Percentiles rank a stretch among this genome's conserved stretches.
Evolutionary conservation across 83 land plant species (phyloP).

Genomic region (Diphasiastrum complanatum): DNA sequence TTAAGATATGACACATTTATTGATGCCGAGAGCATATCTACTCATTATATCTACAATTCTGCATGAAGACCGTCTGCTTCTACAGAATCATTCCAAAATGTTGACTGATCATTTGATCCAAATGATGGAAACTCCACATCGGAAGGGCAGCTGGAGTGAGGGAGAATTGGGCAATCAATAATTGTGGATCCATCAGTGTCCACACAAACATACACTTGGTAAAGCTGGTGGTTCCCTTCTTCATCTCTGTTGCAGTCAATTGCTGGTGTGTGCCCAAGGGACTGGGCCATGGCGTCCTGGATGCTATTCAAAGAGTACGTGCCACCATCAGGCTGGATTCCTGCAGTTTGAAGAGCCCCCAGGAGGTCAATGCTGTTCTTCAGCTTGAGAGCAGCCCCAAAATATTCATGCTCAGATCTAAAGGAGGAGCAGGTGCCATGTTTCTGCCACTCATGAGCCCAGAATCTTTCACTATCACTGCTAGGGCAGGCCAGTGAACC

Average conservation of each 20-base stretch:
- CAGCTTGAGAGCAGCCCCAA: constrained; percentile 45
- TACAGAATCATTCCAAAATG: no score
- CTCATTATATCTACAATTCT: no score
- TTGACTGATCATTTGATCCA: no score
- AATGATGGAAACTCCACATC: constrained; percentile 52
- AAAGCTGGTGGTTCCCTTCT: constrained; percentile 48
- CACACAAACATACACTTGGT: constrained; percentile 63
- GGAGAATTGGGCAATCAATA: constrained; percentile 58
- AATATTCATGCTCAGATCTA: constrained; percentile 50
- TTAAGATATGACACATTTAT: no score
- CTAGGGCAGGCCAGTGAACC: constrained; percentile 76
- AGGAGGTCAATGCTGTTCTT: constrained; percentile 45
- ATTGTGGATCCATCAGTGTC: constrained; percentile 46
- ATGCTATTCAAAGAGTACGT: constrained; percentile 42
- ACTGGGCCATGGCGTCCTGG: constrained; percentile 31
- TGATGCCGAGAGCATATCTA: no score
- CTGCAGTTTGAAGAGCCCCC: constrained; percentile 36
- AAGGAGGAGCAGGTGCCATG: constrained; percentile 81
- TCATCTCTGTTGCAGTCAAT: constrained; percentile 65
- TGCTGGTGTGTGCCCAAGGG: constrained; percentile 40
- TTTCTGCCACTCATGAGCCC: constrained; percentile 91
- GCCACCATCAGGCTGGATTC: constrained; percentile 51
- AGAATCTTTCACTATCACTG: constrained; percentile 48
- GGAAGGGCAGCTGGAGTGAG: constrained; percentile 32
- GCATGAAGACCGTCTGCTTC: no score